Evolutionary conservation across 2,329 filamentous ascomycete species (phyloP).

Genomic region (Fusarium buharicum): DNA sequence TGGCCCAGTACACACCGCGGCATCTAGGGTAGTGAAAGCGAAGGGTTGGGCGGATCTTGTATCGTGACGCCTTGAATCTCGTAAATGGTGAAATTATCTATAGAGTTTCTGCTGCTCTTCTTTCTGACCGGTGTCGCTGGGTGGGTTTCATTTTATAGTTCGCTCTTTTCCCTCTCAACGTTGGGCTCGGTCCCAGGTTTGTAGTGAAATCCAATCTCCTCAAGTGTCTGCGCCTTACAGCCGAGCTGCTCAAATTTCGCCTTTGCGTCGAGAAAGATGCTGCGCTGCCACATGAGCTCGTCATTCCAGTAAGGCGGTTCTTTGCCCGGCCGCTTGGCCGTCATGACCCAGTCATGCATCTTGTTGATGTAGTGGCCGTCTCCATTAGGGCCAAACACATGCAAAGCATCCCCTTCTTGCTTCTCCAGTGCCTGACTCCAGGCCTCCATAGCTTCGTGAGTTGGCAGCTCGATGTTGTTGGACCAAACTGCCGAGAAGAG

Average conservation of each 20-base stretch:
- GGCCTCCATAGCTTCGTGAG: slow-evolving; percentile 68
- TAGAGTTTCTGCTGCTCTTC: neutral
- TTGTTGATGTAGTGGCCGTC: slow-evolving; percentile 78
- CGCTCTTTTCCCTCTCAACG: slow-evolving; percentile 4
- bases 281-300: slow-evolving; percentile 77
- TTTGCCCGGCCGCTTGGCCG: slow-evolving; percentile 67
- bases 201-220: slow-evolving; percentile 77
- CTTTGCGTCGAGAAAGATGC: slow-evolving; percentile 75
- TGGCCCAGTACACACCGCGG: neutral
- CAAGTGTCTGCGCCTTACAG: slow-evolving; percentile 70
- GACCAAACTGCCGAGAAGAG: slow-evolving; percentile 82
- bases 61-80: slow-evolving; percentile 17
- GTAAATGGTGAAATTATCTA: slow-evolving; percentile 24
- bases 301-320: slow-evolving; percentile 76
- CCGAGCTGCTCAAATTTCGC: slow-evolving; percentile 75
- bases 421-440: slow-evolving; percentile 77
- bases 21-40: slow-evolving; percentile 1
- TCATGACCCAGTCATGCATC: slow-evolving; percentile 69
- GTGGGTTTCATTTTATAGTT: slow-evolving; percentile 2
- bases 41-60: slow-evolving; percentile 8
- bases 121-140: neutral
- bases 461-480: slow-evolving; percentile 73
- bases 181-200: slow-evolving; percentile 39
- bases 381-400: slow-evolving; percentile 48
- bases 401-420: slow-evolving; percentile 49